phyloP scores from a whole-genome alignment of 2,329 filamentous ascomycete species.

The Colletotrichum gloeosporioides region DNA sequence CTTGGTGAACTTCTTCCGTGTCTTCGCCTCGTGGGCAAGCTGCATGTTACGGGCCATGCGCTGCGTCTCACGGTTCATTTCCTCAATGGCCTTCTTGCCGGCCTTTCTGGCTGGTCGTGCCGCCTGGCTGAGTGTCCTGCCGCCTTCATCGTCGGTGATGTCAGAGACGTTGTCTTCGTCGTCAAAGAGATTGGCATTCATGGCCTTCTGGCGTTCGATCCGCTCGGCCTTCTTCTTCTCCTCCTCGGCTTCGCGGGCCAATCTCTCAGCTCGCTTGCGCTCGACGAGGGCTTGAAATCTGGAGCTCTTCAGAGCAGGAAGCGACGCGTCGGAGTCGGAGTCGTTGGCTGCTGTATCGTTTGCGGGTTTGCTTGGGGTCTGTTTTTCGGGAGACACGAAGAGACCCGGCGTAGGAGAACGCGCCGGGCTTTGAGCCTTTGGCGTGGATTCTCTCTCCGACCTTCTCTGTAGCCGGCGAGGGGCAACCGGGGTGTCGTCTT shows the following conservation, averaged over 20 bases:
- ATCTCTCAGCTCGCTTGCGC: constrained; percentile 74
- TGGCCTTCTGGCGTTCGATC: constrained; percentile 39
- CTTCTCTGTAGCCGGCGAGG: constrained; percentile 45
- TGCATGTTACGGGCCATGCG: constrained; percentile 90
- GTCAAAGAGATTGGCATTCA: constrained; percentile 40
- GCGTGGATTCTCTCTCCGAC: constrained; percentile 36
- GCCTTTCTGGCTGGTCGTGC: constrained; percentile 80
- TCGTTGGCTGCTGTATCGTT: constrained; percentile 30
- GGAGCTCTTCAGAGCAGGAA: constrained; percentile 55
- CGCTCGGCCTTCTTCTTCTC: constrained; percentile 53
- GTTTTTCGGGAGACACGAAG: constrained; percentile 58
- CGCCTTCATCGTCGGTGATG: constrained; percentile 66
- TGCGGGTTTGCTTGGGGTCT: constrained; percentile 31
- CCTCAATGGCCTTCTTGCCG: constrained; percentile 92
- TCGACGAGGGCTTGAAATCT: constrained; percentile 76
- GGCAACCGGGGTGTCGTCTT: constrained; percentile 45
- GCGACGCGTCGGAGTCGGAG: constrained; percentile 50
- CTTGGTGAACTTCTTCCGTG: constrained; percentile 89
- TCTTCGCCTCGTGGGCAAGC: constrained; percentile 86
- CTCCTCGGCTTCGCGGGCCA: constrained; percentile 68
- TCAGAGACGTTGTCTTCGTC: constrained; percentile 60
- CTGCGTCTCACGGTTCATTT: constrained; percentile 95
- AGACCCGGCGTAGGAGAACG: constrained; percentile 47
- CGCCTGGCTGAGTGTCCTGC: constrained; percentile 71
- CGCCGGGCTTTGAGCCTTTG: constrained; percentile 34